Evolutionary conservation across 768 basidiomycete species (phyloP).

Genomic region (Boletus eberwhitei): DNA sequence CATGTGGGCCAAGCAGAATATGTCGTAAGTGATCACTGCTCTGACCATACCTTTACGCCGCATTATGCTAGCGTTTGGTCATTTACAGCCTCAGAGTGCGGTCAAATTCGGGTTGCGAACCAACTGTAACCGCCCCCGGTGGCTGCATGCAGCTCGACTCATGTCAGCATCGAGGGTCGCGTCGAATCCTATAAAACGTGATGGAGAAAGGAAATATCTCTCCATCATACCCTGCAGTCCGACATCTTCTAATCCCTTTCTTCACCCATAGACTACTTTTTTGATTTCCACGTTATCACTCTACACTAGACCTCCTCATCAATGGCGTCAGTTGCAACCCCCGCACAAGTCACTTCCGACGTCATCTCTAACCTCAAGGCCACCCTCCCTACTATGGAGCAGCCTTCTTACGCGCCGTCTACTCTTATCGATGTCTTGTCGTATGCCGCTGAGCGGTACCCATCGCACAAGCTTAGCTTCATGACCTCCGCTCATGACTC

Average conservation of each 20-base stretch:
- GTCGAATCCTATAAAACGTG: constrained; percentile 6
- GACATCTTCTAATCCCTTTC: neutral
- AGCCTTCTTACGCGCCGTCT: constrained; percentile 11
- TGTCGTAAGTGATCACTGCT: neutral
- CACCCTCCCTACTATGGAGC: neutral
- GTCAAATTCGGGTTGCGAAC: neutral
- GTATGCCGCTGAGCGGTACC: constrained; percentile 18
- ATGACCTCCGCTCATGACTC: constrained; percentile 26
- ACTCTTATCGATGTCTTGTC: constrained; percentile 24
- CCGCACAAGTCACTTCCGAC: neutral
- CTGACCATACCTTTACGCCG: neutral
- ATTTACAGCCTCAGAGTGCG: constrained; percentile 5
- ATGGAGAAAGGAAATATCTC: neutral
- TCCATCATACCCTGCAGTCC: neutral
- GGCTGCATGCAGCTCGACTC: neutral
- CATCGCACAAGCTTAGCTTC: constrained; percentile 23
- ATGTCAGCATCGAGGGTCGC: neutral
- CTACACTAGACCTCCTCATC: neutral
- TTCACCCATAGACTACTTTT: neutral
- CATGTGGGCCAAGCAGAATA: neutral
- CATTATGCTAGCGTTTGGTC: constrained; percentile 7
- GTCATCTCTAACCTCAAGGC: constrained; percentile 8
- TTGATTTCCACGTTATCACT: neutral
- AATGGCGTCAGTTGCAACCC: constrained; percentile 9
- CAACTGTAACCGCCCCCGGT: neutral